Conservation (phyloP, 371 early-diverging fungal genomes). For the Mucor circinelloides region DNA sequence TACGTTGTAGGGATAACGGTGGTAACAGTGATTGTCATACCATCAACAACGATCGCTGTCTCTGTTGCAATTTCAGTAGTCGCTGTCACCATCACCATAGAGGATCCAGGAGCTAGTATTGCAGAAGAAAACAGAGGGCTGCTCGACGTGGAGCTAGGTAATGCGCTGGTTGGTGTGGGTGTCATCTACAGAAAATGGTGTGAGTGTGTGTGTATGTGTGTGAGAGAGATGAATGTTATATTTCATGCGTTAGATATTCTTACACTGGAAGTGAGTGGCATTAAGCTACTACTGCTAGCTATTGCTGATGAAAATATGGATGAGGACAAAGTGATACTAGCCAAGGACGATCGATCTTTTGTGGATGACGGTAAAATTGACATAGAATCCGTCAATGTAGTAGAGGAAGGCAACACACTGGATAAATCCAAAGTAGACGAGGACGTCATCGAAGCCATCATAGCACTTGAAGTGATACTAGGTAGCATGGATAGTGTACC, state of each 20-base stretch:
- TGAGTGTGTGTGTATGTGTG: no score
- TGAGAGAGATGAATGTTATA: not conserved
- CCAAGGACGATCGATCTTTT: not conserved
- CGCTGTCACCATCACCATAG: conserved; percentile 7
- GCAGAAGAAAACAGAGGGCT: not conserved
- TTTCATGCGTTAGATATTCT: not conserved
- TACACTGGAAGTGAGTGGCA: not conserved
- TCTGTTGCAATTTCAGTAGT: conserved; percentile 20
- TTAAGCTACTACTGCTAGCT: not conserved
- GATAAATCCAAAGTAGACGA: not conserved
- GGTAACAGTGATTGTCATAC: conserved; percentile 21
- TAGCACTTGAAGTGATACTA: not conserved
- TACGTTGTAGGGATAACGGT: conserved; percentile 30
- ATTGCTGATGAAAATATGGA: not conserved
- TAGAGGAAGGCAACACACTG: not conserved
- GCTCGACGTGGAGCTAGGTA: not conserved
- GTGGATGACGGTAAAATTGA: not conserved
- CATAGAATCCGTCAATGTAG: no score
- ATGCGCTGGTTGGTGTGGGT: not conserved
- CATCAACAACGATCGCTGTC: conserved; percentile 23
- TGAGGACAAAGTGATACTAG: not conserved
- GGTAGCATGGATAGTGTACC: not conserved
- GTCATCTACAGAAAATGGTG: not conserved
- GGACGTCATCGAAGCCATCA: not conserved
- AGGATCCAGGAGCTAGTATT: not conserved